phyloP scores from a whole-genome alignment of 1,284 basidiomycete genomes.

The Mycena sp. region DNA sequence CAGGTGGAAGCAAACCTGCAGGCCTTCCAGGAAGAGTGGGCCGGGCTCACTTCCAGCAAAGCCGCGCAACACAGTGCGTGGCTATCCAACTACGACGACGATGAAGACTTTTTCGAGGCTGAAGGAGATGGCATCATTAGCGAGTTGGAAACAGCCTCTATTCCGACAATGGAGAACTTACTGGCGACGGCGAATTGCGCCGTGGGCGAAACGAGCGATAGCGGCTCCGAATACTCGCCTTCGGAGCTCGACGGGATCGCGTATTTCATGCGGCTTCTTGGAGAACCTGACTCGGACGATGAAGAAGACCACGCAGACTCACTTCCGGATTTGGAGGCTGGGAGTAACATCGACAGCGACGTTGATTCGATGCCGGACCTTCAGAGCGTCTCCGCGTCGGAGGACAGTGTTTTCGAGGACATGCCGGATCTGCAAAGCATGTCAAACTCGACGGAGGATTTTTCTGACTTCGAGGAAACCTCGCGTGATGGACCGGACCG shows the following conservation, averaged over 20 bases:
- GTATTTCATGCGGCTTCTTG: too few species aligned
- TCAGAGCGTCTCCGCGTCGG: too few species aligned
- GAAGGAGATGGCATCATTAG: conserved; percentile 14
- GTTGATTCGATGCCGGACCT: conserved; percentile 7
- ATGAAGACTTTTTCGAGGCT: conserved; percentile 9
- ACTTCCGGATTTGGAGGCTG: neutral
- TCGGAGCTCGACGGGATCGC: too few species aligned
- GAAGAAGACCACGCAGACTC: too few species aligned
- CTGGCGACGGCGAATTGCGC: too few species aligned
- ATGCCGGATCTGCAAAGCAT: conserved; percentile 18
- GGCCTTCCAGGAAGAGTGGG: neutral
- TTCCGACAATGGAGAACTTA: too few species aligned
- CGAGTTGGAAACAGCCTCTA: too few species aligned
- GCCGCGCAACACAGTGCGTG: neutral
- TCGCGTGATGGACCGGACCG: neutral
- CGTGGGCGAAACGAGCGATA: too few species aligned
- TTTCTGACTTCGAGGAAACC: too few species aligned
- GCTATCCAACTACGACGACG: conserved; percentile 19
- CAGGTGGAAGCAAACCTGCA: conserved; percentile 6
- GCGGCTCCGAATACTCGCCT: too few species aligned
- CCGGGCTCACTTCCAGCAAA: neutral
- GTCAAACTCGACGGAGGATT: too few species aligned
- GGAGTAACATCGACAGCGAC: neutral
- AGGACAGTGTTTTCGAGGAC: neutral
- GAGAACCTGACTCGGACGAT: too few species aligned